Base-by-base conservation (phyloP, 345 rosid genomes). In the Populus alba region DNA sequence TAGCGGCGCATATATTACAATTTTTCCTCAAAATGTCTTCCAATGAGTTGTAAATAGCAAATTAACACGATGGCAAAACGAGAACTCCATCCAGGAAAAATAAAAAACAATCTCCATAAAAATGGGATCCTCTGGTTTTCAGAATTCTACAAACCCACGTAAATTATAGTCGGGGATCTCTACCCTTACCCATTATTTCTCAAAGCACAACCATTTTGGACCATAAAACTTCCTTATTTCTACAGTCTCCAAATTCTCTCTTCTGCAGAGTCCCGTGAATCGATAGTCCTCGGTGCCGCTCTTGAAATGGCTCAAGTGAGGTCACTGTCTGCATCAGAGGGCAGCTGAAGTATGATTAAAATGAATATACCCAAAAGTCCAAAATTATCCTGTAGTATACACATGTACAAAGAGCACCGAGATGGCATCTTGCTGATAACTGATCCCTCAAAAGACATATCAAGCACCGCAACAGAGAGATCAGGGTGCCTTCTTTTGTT, bases 161-260 rank as follows among this genome's bases (percentile, higher is more conserved):
- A 57, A 25, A 55, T 55, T 74, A 71, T 63, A 71, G 63, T 16
- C 16, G 71, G 74, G 76, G 45, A 39, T 76, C 79, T 70, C 79
- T 68, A 73, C 76, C 67, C 78, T 84, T 68, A 71, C 47, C 63
- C 62, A 63, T 78, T 82, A 77, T 80, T 80, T 75, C 84, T 79
- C 74, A 81, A 77, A 71, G 66, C 75, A 71, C 78, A 65, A 70
- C 76, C 74, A 70, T 55, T 12, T 69, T 59, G 47, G 62, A 75
- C 76, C 74, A 75, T 23, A 70, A 69, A 45, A 41, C 70, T 49
- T 73, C 61, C 77, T 84, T 18, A 70, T 80, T 70, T 79, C 70
- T 75, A 78, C 70, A 72, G 51, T 33, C 75, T 72, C 69, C 18
- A 31, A 78, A 70, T 25, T 63, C 29, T 33, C 59, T 49, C 55